Base-by-base conservation (phyloP, 2,329 filamentous ascomycete species). In the Ampelomyces quisqualis region DNA sequence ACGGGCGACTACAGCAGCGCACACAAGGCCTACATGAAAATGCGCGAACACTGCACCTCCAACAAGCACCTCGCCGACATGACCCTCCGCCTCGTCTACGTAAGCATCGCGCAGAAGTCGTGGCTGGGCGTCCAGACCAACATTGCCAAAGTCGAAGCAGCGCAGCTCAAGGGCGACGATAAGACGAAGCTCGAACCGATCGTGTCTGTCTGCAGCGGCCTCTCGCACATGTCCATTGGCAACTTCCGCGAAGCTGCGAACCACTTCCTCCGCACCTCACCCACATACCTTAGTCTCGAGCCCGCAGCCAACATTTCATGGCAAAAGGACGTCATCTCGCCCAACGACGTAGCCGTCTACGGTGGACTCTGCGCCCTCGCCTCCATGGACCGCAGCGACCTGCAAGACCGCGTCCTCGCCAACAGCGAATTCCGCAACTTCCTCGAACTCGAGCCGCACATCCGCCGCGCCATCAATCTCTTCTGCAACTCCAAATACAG, bases 401-500 rank as follows among this genome's bases (percentile, higher is more conserved):
- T 98, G 15, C 86, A 93, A 65, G 73, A 70, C 5, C 75, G 76
- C 5, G 89, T 97, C 2, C 79, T 98, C 0, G 88, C 93, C 24
- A 95, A 89, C 38, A 91, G 86, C 61, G 73, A 77, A 8, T 98
- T 98, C 73, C 85, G 93, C 37, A 82, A 80, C 31, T 95, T 93
- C 63, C 79, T 98, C 10, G 93, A 97, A 66, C 78, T 94, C 1
- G 93, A 97, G 69, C 90, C 91, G 3, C 91, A 97, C 60, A 86
- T 98, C 48, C 87, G 93, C 50, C 90, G 90, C 43, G 91, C 93
- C 9, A 86, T 98, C 55, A 81, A 81, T 6, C 84, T 88, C 64
- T 98, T 96, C 71, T 88, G 91, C 56, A 89, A 86, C 54, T 89
- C 88, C 46, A 88, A 94, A 57, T 98, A 96, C 69, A 85, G 87